phyloP scores from a whole-genome alignment of 139 green algal species.

The Chlorella sp. region DNA sequence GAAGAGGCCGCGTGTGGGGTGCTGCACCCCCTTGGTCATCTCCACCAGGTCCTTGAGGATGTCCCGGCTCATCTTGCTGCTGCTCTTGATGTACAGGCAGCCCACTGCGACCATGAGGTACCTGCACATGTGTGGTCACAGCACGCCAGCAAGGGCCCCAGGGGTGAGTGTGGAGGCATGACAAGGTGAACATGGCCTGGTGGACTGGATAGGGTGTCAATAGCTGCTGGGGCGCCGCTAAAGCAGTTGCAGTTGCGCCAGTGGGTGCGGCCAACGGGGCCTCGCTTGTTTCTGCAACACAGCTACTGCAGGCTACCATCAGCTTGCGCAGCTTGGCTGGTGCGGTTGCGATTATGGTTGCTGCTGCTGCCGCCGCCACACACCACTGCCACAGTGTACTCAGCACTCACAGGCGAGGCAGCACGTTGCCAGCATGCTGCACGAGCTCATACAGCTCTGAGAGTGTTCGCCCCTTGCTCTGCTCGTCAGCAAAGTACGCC shows the following conservation, averaged over 20 bases:
- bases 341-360: too few relatives aligned
- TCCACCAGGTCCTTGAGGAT: constrained; percentile 92
- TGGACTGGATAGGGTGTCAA: too few relatives aligned
- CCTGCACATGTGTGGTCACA: constrained; percentile 22
- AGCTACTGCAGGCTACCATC: too few relatives aligned
- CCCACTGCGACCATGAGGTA: constrained; percentile 92
- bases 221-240: too few relatives aligned
- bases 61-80: constrained; percentile 61
- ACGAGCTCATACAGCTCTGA: constrained; percentile 91
- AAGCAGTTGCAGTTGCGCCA: too few relatives aligned
- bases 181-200: too few relatives aligned
- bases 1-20: constrained; percentile 94
- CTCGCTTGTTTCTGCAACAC: too few relatives aligned
- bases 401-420: constrained; percentile 81
- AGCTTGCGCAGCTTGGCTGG: too few relatives aligned
- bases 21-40: constrained; percentile 95
- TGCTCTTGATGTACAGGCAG: constrained; percentile 74
- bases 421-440: constrained; percentile 93
- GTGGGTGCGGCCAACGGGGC: too few relatives aligned
- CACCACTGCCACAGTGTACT: too few relatives aligned
- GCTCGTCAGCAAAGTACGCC: constrained; percentile 77
- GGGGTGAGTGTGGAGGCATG: too few relatives aligned
- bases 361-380: too few relatives aligned
- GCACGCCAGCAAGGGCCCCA: not conserved
- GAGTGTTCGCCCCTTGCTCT: constrained; percentile 54